Evolutionary conservation across 129 eudicot species (phyloP).

Genomic region (Mikania micrantha): DNA sequence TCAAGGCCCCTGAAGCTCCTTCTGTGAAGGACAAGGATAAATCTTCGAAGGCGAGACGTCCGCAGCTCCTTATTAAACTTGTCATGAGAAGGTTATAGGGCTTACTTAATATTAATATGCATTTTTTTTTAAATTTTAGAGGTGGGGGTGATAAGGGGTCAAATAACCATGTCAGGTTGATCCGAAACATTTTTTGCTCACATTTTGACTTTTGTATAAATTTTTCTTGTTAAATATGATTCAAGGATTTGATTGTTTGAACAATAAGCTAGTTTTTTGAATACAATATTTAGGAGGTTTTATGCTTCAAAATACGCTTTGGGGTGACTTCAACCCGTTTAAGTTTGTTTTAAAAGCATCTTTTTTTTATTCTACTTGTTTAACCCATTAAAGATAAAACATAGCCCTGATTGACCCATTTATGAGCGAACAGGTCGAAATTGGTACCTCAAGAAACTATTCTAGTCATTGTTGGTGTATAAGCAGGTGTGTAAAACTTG

Average conservation of each 20-base stretch:
- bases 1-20: slow-evolving; percentile 68
- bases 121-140: neutral
- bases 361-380: neutral
- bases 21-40: slow-evolving; percentile 67
- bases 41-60: slow-evolving; percentile 74
- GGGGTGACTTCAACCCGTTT: neutral
- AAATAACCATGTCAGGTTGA: neutral
- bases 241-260: neutral
- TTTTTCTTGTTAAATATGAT: neutral
- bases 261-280: neutral
- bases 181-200: neutral
- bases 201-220: neutral
- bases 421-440: neutral
- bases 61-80: slow-evolving; percentile 90
- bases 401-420: neutral
- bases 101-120: slow-evolving; percentile 12
- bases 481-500: slow-evolving; percentile 3
- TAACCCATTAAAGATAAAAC: neutral
- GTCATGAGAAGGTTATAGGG: slow-evolving; percentile 81
- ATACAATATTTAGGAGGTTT: no score
- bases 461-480: slow-evolving; percentile 12
- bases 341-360: neutral
- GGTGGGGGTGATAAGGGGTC: neutral
- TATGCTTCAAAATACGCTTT: no score
- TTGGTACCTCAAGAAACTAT: neutral